Percentiles rank a stretch among this genome's conserved stretches.
Evolutionary conservation across 345 rosid species (phyloP).

Genomic region (Xanthoceras sorbifolium): DNA sequence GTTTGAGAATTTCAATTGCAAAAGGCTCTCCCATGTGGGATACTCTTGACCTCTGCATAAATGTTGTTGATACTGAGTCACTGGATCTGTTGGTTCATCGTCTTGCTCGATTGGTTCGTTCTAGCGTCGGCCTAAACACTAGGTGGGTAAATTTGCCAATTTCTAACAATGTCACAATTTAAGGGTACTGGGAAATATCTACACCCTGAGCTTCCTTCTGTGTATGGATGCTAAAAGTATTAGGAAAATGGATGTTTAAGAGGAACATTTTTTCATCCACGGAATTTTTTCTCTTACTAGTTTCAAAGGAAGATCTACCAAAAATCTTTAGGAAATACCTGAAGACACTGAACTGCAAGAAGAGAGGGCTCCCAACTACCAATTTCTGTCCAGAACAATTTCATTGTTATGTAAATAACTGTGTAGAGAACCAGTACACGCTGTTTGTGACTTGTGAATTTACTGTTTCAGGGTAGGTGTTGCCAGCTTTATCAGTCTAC

Average conservation of each 20-base stretch:
- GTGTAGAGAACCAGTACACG: not conserved
- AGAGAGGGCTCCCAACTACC: not conserved
- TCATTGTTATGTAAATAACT: not conserved
- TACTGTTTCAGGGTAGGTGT: slow-evolving; percentile 78
- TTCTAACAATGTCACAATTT: slow-evolving; percentile 14
- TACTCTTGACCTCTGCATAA: slow-evolving; percentile 92
- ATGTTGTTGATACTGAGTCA: slow-evolving; percentile 68
- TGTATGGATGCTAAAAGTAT: not conserved
- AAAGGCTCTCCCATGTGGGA: slow-evolving; percentile 99
- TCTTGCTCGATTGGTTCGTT: slow-evolving; percentile 81
- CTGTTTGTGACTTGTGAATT: not conserved
- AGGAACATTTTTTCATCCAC: not conserved
- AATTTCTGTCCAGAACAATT: not conserved
- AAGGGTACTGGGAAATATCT: not conserved
- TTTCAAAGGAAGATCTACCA: no score
- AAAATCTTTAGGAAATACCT: not conserved
- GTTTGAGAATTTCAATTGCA: slow-evolving; percentile 86
- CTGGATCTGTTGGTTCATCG: slow-evolving; percentile 79
- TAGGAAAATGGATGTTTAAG: not conserved
- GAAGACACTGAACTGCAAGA: not conserved
- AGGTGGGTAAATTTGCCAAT: slow-evolving; percentile 51
- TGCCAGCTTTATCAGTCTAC: slow-evolving; percentile 78
- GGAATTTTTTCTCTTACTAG: no score
- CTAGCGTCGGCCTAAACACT: slow-evolving; percentile 94
- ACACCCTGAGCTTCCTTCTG: not conserved